Percentiles rank a stretch among this genome's conserved stretches.
Conservation (phyloP, 1,284 basidiomycete species). For the Cryptococcus sp. region DNA sequence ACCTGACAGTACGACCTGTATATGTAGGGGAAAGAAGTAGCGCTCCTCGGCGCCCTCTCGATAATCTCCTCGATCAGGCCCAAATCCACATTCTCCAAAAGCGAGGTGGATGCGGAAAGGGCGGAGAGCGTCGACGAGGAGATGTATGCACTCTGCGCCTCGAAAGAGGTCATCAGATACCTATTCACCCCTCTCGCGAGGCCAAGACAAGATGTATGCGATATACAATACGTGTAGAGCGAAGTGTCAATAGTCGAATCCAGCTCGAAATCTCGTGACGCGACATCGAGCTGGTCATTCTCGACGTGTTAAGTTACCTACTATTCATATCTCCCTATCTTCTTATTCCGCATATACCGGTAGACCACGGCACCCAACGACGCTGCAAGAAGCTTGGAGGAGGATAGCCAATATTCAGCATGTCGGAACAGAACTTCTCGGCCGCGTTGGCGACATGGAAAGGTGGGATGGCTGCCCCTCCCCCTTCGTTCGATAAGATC, state of each 20-base stretch:
- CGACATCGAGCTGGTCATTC: not conserved
- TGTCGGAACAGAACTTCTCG: conserved; percentile 61
- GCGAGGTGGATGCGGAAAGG: conserved; percentile 18
- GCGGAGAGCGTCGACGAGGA: conserved; percentile 16
- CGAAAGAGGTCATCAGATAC: not conserved
- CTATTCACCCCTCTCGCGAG: no score
- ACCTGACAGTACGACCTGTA: conserved; percentile 34
- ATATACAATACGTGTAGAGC: not conserved
- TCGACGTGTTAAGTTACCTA: no score
- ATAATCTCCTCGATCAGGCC: conserved; percentile 41
- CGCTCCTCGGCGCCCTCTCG: conserved; percentile 24
- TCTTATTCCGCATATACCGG: not conserved
- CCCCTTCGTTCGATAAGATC: not conserved
- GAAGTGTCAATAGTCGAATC: not conserved
- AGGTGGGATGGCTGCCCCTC: conserved; percentile 50
- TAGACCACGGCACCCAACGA: not conserved
- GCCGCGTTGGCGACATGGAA: conserved; percentile 81
- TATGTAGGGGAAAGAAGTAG: conserved; percentile 37
- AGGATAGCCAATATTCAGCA: conserved; percentile 11
- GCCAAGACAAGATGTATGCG: no score
- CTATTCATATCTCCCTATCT: no score
- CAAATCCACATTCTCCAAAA: conserved; percentile 34
- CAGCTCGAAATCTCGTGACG: not conserved
- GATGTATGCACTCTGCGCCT: conserved; percentile 12
- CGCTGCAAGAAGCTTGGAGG: not conserved